Conservation (phyloP, 169 alveolate species). For the Neospora caninum region DNA sequence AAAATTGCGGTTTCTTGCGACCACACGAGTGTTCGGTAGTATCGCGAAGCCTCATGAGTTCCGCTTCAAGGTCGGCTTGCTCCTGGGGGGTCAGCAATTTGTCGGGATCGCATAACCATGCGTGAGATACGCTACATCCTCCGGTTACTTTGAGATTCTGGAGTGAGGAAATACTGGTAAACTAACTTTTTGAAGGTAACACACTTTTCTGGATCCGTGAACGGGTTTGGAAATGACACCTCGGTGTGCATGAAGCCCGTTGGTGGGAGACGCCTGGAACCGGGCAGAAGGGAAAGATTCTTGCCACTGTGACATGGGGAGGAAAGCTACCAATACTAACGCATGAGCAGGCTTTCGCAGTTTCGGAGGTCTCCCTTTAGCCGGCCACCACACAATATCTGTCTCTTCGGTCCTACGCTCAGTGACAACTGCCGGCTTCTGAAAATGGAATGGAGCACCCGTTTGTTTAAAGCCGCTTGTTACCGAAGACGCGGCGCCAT, state of each 20-base stretch:
- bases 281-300: constrained; percentile 5
- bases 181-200: constrained; percentile 54
- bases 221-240: constrained; percentile 62
- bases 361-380: constrained; percentile 59
- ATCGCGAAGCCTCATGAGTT: constrained; percentile 63
- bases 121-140: constrained; percentile 55
- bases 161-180: background rate
- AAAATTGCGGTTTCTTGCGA: constrained; percentile 25
- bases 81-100: constrained; percentile 58
- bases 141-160: background rate
- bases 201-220: constrained; percentile 66
- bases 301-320: background rate
- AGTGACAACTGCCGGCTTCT: constrained; percentile 11
- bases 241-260: constrained; percentile 58
- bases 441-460: constrained; percentile 67
- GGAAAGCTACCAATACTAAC: background rate
- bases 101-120: constrained; percentile 69
- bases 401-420: constrained; percentile 34
- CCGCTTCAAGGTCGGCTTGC: constrained; percentile 61
- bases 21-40: constrained; percentile 54
- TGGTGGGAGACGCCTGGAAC: background rate
- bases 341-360: constrained; percentile 35
- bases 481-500: background rate
- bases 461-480: constrained; percentile 59
- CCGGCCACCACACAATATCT: constrained; percentile 63